Evolutionary conservation across 805 yeast genomes (phyloP).

Genomic region (Yarrowia keelungensis): DNA sequence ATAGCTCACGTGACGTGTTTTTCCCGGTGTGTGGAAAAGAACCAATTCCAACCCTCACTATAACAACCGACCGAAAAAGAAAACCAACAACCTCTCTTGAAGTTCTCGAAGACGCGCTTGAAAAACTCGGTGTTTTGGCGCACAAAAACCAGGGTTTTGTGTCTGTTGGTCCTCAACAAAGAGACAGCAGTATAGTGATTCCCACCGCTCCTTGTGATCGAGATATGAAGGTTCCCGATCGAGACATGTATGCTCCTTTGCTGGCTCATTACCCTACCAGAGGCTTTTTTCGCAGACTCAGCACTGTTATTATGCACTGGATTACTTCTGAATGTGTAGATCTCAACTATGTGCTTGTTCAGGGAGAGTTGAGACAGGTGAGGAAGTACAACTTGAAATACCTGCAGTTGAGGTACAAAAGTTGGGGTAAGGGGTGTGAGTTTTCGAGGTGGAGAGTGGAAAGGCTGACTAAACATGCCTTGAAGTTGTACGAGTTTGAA

Average conservation of each 20-base stretch:
- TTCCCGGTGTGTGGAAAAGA: background rate
- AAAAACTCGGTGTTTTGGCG: conserved; percentile 1
- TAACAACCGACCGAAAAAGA: background rate
- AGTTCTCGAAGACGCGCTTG: conserved; percentile 5
- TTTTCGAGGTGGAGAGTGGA: background rate
- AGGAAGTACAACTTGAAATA: no score
- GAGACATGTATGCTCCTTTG: conserved; percentile 24
- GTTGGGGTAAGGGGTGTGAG: background rate
- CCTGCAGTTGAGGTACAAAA: background rate
- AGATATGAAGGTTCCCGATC: conserved; percentile 5
- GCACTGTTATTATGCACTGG: background rate
- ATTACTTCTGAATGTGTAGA: background rate
- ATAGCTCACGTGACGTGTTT: background rate
- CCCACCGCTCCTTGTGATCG: conserved; percentile 13
- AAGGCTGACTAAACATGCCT: background rate
- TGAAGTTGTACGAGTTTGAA: conserved; percentile 16
- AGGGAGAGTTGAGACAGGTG: no score
- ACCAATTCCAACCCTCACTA: background rate
- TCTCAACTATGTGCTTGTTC: no score
- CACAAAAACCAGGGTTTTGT: conserved; percentile 4
- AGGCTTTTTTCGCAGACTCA: background rate
- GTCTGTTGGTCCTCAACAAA: background rate
- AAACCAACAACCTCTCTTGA: background rate
- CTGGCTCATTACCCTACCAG: conserved; percentile 20
- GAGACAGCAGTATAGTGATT: background rate